Base-by-base conservation (phyloP, 2,329 filamentous ascomycete species). In the Trichoderma atrobrunneum region DNA sequence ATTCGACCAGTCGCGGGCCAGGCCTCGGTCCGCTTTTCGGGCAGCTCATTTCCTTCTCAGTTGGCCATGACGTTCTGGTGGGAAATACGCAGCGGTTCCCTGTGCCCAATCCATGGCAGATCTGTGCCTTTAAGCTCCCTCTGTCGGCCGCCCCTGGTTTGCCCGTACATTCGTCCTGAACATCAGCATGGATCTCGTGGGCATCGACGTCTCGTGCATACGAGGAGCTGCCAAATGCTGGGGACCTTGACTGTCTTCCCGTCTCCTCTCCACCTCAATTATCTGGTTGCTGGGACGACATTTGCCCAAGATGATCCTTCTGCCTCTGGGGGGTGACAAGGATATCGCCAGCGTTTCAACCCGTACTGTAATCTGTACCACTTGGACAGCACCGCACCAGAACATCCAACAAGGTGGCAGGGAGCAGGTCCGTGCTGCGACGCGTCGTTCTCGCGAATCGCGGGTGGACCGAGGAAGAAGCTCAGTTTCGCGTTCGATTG, bases 361-460 rank as follows among this genome's bases (percentile, higher is more conserved):
- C 56, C 7, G 56, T 32, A 32, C 26, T 61, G 43, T 28, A 51
- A 59, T 69, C 18, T 32, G 56, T n/a, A 59, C 26, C 56, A 59
- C 28, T 59, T 32, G 56, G 30, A 32, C 56, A 32, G 56, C 18
- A 32, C 56, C 18, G 18, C 28, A 36, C 32, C 36, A 60, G 66
- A 69, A 69, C 66, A 32, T 39, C 65, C 66, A 61, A 69, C 66
- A 69, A 61, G 39, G 56, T 62, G 57, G 66, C 56, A 69, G 66
- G 66, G 66, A 62, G 59, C 56, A 61, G 68, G 68, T 30, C 67
- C 56, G 67, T 66, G 72, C 67, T 71, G 68, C 56, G 54, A 73
- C 72, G 67, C 67, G 72, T 73, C 71, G 56, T 48, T n/a, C 24
- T 60, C 71, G 65, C 60, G 72, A 64, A 59, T 65, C 61, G 60